Evolutionary conservation across 805 yeast species (phyloP).

Genomic region (Candida qinlingensis): DNA sequence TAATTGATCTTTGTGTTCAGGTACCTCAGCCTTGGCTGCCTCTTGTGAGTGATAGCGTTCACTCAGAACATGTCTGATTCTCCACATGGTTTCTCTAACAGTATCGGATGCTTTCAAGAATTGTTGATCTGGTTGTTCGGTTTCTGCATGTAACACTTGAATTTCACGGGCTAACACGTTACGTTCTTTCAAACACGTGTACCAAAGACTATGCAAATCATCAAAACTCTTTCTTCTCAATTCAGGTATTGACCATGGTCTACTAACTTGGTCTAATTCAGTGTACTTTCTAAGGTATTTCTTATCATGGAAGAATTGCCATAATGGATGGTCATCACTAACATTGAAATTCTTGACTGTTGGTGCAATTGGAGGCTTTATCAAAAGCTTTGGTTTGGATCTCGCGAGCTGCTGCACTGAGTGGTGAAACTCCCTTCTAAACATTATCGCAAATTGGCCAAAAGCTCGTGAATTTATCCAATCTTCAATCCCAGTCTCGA

Average conservation of each 20-base stretch:
- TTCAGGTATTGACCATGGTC: conserved; percentile 86
- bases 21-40: conserved; percentile 46
- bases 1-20: conserved; percentile 39
- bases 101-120: conserved; percentile 28
- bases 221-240: conserved; percentile 87
- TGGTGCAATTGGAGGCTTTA: conserved; percentile 84
- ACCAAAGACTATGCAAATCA: conserved; percentile 91
- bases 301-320: conserved; percentile 80
- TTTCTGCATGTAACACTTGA: conserved; percentile 45
- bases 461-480: neutral
- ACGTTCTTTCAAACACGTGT: conserved; percentile 75
- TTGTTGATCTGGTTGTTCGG: conserved; percentile 34
- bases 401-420: conserved; percentile 14
- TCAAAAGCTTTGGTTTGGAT: conserved; percentile 26
- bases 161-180: conserved; percentile 74
- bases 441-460: neutral
- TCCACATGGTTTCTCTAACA: conserved; percentile 61
- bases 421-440: conserved; percentile 15
- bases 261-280: conserved; percentile 49
- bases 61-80: conserved; percentile 79
- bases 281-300: conserved; percentile 54
- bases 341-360: conserved; percentile 66
- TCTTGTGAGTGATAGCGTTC: conserved; percentile 76
- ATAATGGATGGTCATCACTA: conserved; percentile 84
- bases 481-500: neutral